Evolutionary conservation across 345 rosid species (phyloP), one percentile per base, ranked within the genome.

Genomic region (Kernera saxatilis): DNA sequence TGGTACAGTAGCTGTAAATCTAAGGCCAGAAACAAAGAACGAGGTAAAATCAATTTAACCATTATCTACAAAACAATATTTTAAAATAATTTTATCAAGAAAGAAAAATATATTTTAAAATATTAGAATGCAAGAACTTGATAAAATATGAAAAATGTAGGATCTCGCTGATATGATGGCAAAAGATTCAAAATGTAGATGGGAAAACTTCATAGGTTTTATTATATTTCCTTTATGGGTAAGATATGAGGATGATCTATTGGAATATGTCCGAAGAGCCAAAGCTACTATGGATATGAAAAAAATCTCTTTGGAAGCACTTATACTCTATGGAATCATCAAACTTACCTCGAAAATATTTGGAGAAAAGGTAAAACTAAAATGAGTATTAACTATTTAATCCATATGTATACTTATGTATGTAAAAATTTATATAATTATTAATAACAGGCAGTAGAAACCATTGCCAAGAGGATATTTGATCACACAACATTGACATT

Each of bases 181-280:
- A 10, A 78, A 80, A n/a, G 66, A 50, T 33, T 59, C 78, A 3
- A 68, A 79, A 37, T 75, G 58, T 39, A 73, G 70, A 18, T 85
- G 87, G 87, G 89, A 85, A 0, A 85, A 81, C 37, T 55, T 73
- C 73, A 66, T 85, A 14, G 85, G 87, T 10, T 54, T 59, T 45
- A 41, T 83, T 5, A 30, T 83, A 30, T 25, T 81, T 15, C 89
- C 89, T n/a, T 67, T 85, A 21, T 75, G 45, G 43, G 73, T 83
- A 15, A 69, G 48, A 12, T 32, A 64, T 5, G 65, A 60, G 14
- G 62, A 71, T 13, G 84, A 83, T 56, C 87, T 84, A 0, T 57
- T 85, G 37, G 82, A 79, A 56, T 79, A 83, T 58, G 67, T 81
- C 26, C 80, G 67, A 29, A 29, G 41, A 41, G 89, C 87, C 14